phyloP scores from a whole-genome alignment of 2,329 filamentous ascomycete genomes.

The Colletotrichum incanum region DNA sequence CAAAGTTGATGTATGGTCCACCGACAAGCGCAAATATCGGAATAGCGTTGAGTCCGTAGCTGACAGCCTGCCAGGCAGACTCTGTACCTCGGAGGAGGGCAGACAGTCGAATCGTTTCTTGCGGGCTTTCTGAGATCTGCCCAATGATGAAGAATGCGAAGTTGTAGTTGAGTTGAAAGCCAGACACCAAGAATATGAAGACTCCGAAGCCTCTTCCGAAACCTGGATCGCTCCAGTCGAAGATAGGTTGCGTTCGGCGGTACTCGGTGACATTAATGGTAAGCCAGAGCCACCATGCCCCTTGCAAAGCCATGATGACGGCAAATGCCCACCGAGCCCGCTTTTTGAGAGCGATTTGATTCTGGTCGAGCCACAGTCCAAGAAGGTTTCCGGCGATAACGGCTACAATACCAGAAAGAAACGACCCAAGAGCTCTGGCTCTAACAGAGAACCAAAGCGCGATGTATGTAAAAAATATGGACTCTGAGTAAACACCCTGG shows the following conservation, averaged over 20 bases:
- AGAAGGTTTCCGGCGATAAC: slow-evolving; percentile 74
- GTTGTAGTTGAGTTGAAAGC: slow-evolving; percentile 81
- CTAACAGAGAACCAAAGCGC: slow-evolving; percentile 68
- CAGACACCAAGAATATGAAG: slow-evolving; percentile 74
- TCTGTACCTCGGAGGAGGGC: slow-evolving; percentile 77
- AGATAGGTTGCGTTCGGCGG: slow-evolving; percentile 64
- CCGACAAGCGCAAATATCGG: slow-evolving; percentile 74
- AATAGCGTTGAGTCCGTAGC: slow-evolving; percentile 76
- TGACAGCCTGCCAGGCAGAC: slow-evolving; percentile 78
- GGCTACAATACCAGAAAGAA: slow-evolving; percentile 70
- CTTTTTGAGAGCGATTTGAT: slow-evolving; percentile 64
- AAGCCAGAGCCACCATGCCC: slow-evolving; percentile 79
- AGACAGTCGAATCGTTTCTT: slow-evolving; percentile 75
- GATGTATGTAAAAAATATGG: slow-evolving; percentile 59
- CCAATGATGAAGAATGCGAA: slow-evolving; percentile 79
- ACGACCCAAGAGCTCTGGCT: slow-evolving; percentile 60
- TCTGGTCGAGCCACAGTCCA: slow-evolving; percentile 73
- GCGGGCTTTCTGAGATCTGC: slow-evolving; percentile 71
- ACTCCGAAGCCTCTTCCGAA: slow-evolving; percentile 64
- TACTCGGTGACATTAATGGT: slow-evolving; percentile 75
- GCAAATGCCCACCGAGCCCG: slow-evolving; percentile 69
- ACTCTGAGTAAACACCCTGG: slow-evolving; percentile 61
- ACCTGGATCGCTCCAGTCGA: slow-evolving; percentile 62
- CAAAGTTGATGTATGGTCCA: slow-evolving; percentile 77
- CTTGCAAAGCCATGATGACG: slow-evolving; percentile 68